Evolutionary conservation across 176 grass and related monocot genomes (phyloP), one percentile per base, ranked within the genome.

Genomic region (Thalia dealbata): DNA sequence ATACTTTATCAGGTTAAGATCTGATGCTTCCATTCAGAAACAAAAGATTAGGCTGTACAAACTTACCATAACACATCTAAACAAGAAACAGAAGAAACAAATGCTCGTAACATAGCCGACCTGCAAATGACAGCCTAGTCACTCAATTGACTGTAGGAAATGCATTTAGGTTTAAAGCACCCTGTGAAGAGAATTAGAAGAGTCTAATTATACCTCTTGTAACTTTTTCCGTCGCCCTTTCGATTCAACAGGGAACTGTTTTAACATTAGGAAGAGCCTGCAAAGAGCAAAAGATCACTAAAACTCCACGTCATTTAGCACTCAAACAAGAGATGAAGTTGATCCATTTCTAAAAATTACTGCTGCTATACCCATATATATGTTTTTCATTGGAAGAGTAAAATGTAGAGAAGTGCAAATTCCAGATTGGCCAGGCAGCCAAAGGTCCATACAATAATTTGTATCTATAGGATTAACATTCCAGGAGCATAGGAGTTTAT

Each of bases 21-120:
- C 29, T 79, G 52, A 78, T 25, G 24, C 16, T 73, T 35, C 52
- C 73, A 78, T 61, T 11, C 29, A 69, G 48, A 51, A 42, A 26
- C 11, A 62, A 55, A 66, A 23, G 50, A 52, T 50, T 30, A 22
- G 7, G 41, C 51, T 14, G 76, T 24, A 21, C 13, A 43, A 0
- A 42, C 82, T 83, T 85, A 96, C 92, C 86, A 96, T 89, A 67
- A 89, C 21, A 14, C 92, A 96, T 89, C 92, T 91, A 65, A 91
- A 76, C 76, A 89, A 85, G 80, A 96, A 96, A 82, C 92, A 96
- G 68, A 84, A 77, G 82, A 96, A 89, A 65, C 92, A 96, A 72
- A 96, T 89, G 19, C 83, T 84, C n/a, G 92, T 91, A 15, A 96
- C 92, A 75, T 89, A 96, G 61, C 92, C 92, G 83, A 96, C 89